These are phyloP conservation scores for Glycine tomentella DNA, from an alignment of 306 rosid genomes.

Conservation along the genomic window DNA sequence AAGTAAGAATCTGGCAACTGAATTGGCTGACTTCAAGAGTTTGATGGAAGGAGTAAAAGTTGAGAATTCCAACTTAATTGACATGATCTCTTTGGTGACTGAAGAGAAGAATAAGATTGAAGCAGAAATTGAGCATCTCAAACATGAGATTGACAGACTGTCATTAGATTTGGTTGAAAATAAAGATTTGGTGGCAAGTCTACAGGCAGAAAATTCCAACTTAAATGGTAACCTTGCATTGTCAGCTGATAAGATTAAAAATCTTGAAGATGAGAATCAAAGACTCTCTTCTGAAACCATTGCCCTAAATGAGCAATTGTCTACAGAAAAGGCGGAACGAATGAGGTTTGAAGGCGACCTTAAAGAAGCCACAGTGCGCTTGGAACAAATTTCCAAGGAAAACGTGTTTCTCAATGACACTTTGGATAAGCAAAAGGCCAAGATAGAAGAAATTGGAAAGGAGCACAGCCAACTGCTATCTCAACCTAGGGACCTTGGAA, in stretches of 20 bases:
- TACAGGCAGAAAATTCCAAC: conserved; percentile 62
- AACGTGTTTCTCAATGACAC: conserved; percentile 63
- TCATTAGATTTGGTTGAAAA: conserved; percentile 59
- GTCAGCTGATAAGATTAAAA: conserved; percentile 59
- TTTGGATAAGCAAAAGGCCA: conserved; percentile 65
- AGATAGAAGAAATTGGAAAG: conserved; percentile 56
- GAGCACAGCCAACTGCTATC: conserved; percentile 47
- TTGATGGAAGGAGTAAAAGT: conserved; percentile 59
- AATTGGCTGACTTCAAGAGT: conserved; percentile 56
- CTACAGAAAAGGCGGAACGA: conserved; percentile 59
- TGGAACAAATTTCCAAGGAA: conserved; percentile 75
- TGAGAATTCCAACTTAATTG: conserved; percentile 66
- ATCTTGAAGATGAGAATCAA: conserved; percentile 70
- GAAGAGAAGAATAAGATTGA: conserved; percentile 63
- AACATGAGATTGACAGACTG: conserved; percentile 61
- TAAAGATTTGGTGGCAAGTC: conserved; percentile 60
- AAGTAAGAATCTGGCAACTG: conserved; percentile 69
- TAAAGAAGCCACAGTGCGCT: conserved; percentile 53
- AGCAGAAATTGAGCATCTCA: conserved; percentile 60
- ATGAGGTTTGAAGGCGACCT: conserved; percentile 64
- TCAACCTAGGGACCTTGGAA: conserved; percentile 53
- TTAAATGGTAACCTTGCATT: conserved; percentile 63
- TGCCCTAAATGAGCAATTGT: conserved; percentile 63
- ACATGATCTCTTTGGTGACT: conserved; percentile 58
- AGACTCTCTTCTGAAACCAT: conserved; percentile 57